phyloP scores from a whole-genome alignment of 805 yeast species.

The Metschnikowia vanudenii region DNA sequence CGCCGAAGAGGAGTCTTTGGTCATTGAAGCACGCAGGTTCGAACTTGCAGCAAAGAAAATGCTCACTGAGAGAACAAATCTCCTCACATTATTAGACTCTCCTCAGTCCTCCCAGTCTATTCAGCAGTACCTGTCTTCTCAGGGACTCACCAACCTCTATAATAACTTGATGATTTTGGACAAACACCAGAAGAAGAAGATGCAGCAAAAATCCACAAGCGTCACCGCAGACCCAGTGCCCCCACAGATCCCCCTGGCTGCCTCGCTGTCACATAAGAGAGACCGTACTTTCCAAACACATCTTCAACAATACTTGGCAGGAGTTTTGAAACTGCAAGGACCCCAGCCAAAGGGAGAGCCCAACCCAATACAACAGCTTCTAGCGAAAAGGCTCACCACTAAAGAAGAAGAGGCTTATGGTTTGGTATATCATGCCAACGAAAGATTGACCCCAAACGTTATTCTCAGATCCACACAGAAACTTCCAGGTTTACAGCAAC shows the following conservation, averaged over 20 bases:
- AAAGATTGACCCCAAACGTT: conserved; percentile 76
- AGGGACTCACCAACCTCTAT: conserved; percentile 85
- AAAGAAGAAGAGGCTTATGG: conserved; percentile 88
- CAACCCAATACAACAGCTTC: conserved; percentile 40
- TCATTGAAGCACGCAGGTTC: conserved; percentile 88
- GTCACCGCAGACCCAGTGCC: conserved; percentile 47
- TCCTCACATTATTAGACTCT: conserved; percentile 78
- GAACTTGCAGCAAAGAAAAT: conserved; percentile 91
- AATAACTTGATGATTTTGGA: conserved; percentile 72
- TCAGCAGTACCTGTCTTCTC: conserved; percentile 75
- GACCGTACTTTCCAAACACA: conserved; percentile 46
- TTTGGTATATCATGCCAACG: conserved; percentile 67
- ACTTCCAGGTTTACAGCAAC: conserved; percentile 47
- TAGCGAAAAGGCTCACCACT: conserved; percentile 58
- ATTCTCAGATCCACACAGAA: conserved; percentile 66
- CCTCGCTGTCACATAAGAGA: conserved; percentile 48
- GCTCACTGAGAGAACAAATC: conserved; percentile 74
- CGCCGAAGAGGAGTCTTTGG: conserved; percentile 94
- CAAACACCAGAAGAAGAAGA: conserved; percentile 55
- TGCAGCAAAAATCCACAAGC: conserved; percentile 38
- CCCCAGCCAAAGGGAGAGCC: conserved; percentile 35
- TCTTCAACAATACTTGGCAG: conserved; percentile 42
- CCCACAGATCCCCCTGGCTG: conserved; percentile 52
- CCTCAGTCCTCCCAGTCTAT: conserved; percentile 78
- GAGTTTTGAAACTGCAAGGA: conserved; percentile 35